Evolutionary conservation across 495 filamentous ascomycete species (phyloP).

Genomic region (Lepidopterella palustris): DNA sequence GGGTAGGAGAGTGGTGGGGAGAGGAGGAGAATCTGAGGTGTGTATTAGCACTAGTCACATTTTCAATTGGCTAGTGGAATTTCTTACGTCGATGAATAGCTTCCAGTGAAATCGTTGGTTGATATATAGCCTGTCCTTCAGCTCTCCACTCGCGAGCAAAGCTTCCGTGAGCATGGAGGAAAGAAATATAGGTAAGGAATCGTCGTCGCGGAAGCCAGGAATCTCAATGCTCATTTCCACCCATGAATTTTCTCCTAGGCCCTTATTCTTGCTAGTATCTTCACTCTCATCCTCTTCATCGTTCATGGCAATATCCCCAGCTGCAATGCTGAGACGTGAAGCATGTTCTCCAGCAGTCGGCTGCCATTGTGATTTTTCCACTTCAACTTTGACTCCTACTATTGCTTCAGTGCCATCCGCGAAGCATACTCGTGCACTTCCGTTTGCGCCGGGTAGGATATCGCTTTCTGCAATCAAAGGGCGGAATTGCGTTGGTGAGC

Average conservation of each 20-base stretch:
- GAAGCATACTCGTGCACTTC: slow-evolving; percentile 87
- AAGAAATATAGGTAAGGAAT: slow-evolving; percentile 81
- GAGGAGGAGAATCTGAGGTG: slow-evolving; percentile 74
- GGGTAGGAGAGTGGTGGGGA: slow-evolving; percentile 88
- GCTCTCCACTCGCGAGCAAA: slow-evolving; percentile 64
- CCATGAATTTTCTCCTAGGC: slow-evolving; percentile 53
- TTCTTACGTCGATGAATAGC: slow-evolving; percentile 82
- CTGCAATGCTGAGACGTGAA: slow-evolving; percentile 12
- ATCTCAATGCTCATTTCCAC: slow-evolving; percentile 81
- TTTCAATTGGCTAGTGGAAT: neutral
- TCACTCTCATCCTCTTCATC: slow-evolving; percentile 34
- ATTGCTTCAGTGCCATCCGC: slow-evolving; percentile 93
- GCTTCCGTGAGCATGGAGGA: slow-evolving; percentile 82
- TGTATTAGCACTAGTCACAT: slow-evolving; percentile 2
- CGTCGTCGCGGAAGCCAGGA: slow-evolving; percentile 81
- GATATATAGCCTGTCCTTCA: slow-evolving; percentile 70
- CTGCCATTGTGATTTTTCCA: slow-evolving; percentile 56
- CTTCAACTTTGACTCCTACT: slow-evolving; percentile 89
- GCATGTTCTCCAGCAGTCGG: neutral
- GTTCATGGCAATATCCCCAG: slow-evolving; percentile 29
- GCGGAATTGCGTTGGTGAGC: slow-evolving; percentile 78
- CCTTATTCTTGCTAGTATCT: slow-evolving; percentile 28
- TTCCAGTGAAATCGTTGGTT: slow-evolving; percentile 92
- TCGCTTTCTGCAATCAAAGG: slow-evolving; percentile 82
- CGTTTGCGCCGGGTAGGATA: slow-evolving; percentile 82